Base-by-base conservation (phyloP, 1,284 basidiomycete species). In the Papiliotrema laurentii region DNA sequence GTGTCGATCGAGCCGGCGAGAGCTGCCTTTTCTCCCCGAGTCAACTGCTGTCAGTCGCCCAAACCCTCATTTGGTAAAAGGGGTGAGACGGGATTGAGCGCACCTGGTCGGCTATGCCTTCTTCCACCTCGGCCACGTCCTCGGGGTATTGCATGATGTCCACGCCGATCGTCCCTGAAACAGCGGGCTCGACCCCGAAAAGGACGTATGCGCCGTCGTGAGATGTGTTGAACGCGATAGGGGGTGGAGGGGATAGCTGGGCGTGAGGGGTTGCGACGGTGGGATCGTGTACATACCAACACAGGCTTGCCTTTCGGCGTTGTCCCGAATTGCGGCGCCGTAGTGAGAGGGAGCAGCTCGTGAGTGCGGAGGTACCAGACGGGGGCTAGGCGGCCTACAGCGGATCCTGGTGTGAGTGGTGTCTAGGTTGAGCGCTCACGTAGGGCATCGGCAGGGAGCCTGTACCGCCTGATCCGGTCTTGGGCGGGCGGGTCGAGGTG, bases 151-250 rank as follows among this genome's bases (percentile, higher is more conserved):
- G 49, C 66, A 69, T 69, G 0, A 72, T 53, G 34, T 72, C 69
- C 11, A 72, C 66, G 1, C 69, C 69, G 13, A 70, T 51, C 2
- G 63, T 54, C 6, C 50, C 19, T 5, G n/a, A 13, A 2, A 5
- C 6, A 6, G 55, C 57, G 16, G 46, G 35, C 3, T 45, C 43
- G 0, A 64, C 53, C 0, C 58, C 63, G 2, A 66, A 42, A 7
- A 72, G 38, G 27, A 72, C 61, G 41, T 58, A 69, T 10, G 40
- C 34, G 0, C 63, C 62, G 44, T 72, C 69, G 37, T 72, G 71
- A 3, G 66, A 66, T 30, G 59, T 64, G 49, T 71, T 72, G 49
- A 66, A 71, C 30, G 61, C 66, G 9, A 71, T 22, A 2, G 58
- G 51, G 11, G 59, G 59, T 11, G 53, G 16, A 3, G 59, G 36